phyloP scores from a whole-genome alignment of 352 stramenopile species.

The Phytopythium helicoides region DNA sequence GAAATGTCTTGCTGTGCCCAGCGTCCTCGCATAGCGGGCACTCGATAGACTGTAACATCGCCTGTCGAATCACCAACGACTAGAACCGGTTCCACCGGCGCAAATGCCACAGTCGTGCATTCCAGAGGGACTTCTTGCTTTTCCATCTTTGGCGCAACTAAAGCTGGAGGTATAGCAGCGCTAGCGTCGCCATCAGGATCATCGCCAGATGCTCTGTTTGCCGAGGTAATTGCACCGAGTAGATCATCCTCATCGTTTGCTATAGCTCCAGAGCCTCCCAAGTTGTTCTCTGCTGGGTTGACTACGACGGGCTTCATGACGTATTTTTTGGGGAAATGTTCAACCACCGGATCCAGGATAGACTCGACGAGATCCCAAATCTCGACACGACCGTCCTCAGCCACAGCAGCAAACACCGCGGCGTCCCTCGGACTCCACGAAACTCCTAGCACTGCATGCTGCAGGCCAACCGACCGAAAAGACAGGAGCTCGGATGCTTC shows the following conservation, averaged over 20 bases:
- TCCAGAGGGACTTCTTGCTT: conserved; percentile 41
- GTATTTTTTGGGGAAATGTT: conserved; percentile 67
- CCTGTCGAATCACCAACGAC: conserved; percentile 76
- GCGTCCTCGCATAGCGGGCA: conserved; percentile 30
- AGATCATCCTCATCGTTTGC: conserved; percentile 8
- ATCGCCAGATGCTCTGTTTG: neutral
- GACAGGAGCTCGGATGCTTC: conserved; percentile 55
- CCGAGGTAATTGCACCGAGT: conserved; percentile 4
- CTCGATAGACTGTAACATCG: conserved; percentile 72
- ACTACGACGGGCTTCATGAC: conserved; percentile 9
- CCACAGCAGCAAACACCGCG: conserved; percentile 84
- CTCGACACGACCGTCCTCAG: conserved; percentile 89
- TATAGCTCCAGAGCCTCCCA: conserved; percentile 4
- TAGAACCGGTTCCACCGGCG: conserved; percentile 63
- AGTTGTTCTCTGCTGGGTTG: conserved; percentile 1
- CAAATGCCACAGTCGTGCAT: conserved; percentile 74
- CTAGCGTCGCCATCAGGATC: conserved; percentile 10
- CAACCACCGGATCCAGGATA: conserved; percentile 81
- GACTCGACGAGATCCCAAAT: conserved; percentile 90
- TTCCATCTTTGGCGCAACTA: conserved; percentile 10
- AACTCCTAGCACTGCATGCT: conserved; percentile 78
- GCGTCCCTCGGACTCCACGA: conserved; percentile 84
- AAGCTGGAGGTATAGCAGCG: neutral
- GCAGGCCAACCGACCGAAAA: conserved; percentile 78
- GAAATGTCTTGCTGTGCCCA: conserved; percentile 11